These are phyloP conservation scores for Quercus agrifolia DNA, from an alignment of 306 rosid genomes.

Conservation along the genomic window DNA sequence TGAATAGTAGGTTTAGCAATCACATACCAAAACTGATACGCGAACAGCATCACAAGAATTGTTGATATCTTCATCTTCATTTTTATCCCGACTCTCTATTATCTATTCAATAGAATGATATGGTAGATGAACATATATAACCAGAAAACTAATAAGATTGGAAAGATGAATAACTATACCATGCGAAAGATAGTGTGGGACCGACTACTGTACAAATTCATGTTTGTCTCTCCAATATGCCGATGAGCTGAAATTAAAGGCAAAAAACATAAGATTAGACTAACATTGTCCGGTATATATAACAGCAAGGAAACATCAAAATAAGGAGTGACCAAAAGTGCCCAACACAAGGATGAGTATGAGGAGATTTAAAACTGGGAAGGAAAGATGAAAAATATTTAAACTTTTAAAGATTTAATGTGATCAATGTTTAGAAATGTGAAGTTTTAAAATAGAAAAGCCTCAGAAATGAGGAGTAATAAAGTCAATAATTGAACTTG, in stretches of 20 bases:
- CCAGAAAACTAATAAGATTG: not conserved
- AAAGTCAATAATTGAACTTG: not conserved
- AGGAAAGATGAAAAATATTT: not conserved
- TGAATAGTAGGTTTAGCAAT: not conserved
- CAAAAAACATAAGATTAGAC: not conserved
- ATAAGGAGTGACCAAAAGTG: not conserved
- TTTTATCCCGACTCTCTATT: slow-evolving; percentile 87
- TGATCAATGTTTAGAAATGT: not conserved
- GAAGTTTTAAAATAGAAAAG: not conserved
- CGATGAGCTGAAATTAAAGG: slow-evolving; percentile 71
- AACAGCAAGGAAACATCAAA: slow-evolving; percentile 11
- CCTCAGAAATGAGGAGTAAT: slow-evolving; percentile 1
- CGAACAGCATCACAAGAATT: slow-evolving; percentile 88
- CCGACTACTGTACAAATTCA: slow-evolving; percentile 92
- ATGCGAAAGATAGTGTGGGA: slow-evolving; percentile 97
- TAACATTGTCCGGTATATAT: not conserved
- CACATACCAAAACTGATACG: slow-evolving; percentile 86
- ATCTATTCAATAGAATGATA: slow-evolving; percentile 44
- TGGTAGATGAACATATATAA: slow-evolving; percentile 11
- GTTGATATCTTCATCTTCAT: slow-evolving; percentile 51
- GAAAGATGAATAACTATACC: slow-evolving; percentile 45
- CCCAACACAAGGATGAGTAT: not conserved
- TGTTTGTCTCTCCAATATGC: slow-evolving; percentile 96
- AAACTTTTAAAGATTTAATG: not conserved
- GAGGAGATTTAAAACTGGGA: not conserved